Base-by-base conservation (phyloP, 148 eudicot species). In the Vaccinium darrowii region DNA sequence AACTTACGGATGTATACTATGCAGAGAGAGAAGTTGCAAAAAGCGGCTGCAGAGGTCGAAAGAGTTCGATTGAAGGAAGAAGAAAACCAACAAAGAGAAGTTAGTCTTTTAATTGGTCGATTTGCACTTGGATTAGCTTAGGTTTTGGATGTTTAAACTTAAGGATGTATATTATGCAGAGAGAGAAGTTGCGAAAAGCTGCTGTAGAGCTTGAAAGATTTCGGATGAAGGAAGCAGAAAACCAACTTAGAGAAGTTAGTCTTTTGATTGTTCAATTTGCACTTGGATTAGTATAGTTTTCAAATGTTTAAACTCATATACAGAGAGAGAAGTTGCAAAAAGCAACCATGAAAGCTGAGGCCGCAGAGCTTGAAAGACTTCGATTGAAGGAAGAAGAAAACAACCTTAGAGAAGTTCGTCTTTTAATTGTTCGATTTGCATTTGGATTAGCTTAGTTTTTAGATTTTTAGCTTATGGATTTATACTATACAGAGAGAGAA, bases 291-390 rank as follows among this genome's bases (percentile, higher is more conserved):
- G 73, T 23, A 3, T 56, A 53, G 16, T 74, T 27, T 62, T 51
- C 60, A 58, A 21, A 19, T 79, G 11, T 67, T 56, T 85, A 12
- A 60, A 75, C 81, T 43, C 6, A 43, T 39, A 14, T 85, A 80
- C 89, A 96, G 99, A 90, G 87, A 90, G 97, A 93, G 84, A 93
- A 90, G 85, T 84, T 88, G 90, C 91, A 84, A 79, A 94, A 93
- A 87, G 94, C 88, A 81, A 91, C 93, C 81, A 56, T 90, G 82
- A 94, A 96, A 84, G 97, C 92, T 30, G 95, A 96, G 90, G 94
- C 97, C 86, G 95, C 92, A 51, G 53, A 51, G 53, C 53, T 51
- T 1, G 11, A 51, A 51, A 51, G 10, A 92, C 81, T 81, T 87
- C 67, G 87, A 91, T 43, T 43, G 86, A 96, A 93, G 86, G 94